phyloP scores from a whole-genome alignment of 2,329 filamentous ascomycete genomes.

The Fusarium metavorans region DNA sequence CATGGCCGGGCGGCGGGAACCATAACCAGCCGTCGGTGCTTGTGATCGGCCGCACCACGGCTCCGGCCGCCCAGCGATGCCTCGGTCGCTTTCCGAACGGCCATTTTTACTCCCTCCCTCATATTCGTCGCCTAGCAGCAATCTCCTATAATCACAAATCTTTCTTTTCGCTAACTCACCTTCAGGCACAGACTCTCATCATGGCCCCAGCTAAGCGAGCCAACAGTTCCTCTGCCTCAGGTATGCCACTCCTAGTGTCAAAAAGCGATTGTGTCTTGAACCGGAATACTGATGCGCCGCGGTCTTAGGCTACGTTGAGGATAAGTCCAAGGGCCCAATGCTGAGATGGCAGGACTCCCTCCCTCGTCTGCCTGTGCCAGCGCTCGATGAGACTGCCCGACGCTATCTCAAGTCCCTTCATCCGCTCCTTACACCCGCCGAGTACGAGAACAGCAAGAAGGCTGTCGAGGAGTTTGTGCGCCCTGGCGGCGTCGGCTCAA shows the following conservation, averaged over 20 bases:
- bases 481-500: slow-evolving; percentile 84
- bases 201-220: slow-evolving; percentile 68
- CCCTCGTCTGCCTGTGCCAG: slow-evolving; percentile 81
- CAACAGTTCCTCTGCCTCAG: slow-evolving; percentile 66
- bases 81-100: not conserved
- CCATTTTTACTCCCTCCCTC: not conserved
- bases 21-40: slow-evolving; percentile 8
- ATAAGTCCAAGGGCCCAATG: slow-evolving; percentile 83
- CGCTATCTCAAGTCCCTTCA: slow-evolving; percentile 85
- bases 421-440: slow-evolving; percentile 75
- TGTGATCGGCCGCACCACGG: slow-evolving; percentile 30
- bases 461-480: slow-evolving; percentile 90
- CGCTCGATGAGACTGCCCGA: slow-evolving; percentile 83
- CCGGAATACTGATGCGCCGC: slow-evolving; percentile 32
- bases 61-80: slow-evolving; percentile 8
- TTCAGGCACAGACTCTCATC: slow-evolving; percentile 44
- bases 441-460: slow-evolving; percentile 80
- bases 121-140: no score
- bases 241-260: slow-evolving; percentile 50
- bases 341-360: slow-evolving; percentile 89
- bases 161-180: slow-evolving; percentile 16
- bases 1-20: slow-evolving; percentile 24
- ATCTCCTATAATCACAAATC: not conserved
- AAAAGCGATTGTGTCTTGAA: not conserved
- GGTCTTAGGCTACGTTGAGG: slow-evolving; percentile 78